Evolutionary conservation across 768 basidiomycete species (phyloP).

Genomic region (Candolleomyces aberdarensis): DNA sequence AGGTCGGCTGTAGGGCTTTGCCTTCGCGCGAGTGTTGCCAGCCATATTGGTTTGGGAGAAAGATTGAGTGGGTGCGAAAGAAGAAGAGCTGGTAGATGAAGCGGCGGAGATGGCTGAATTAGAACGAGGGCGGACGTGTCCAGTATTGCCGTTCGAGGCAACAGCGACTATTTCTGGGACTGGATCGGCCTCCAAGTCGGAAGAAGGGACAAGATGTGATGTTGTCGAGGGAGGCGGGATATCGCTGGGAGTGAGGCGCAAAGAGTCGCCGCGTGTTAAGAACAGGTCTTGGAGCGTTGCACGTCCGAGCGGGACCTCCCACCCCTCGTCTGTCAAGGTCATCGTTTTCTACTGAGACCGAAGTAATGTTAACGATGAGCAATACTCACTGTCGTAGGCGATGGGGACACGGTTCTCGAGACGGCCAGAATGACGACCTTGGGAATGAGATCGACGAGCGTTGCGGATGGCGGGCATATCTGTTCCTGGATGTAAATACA

Average conservation of each 20-base stretch:
- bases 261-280: neutral
- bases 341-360: neutral
- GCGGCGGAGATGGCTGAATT: neutral
- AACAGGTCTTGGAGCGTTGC: neutral
- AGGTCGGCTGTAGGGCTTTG: slow-evolving; percentile 5
- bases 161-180: neutral
- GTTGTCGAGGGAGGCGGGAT: neutral
- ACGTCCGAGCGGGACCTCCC: slow-evolving; percentile 1
- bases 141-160: neutral
- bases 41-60: neutral
- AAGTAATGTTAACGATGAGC: neutral
- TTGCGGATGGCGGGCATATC: slow-evolving; percentile 1
- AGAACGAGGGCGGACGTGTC: neutral
- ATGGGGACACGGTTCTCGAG: neutral
- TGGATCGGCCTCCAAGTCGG: neutral
- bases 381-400: neutral
- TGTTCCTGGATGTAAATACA: neutral
- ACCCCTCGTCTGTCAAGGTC: slow-evolving; percentile 1
- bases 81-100: neutral
- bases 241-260: neutral
- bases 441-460: neutral
- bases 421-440: neutral
- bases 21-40: neutral
- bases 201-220: neutral
- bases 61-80: neutral